phyloP scores from a whole-genome alignment of 2,329 filamentous ascomycete genomes.

The Rachicladosporium sp. region DNA sequence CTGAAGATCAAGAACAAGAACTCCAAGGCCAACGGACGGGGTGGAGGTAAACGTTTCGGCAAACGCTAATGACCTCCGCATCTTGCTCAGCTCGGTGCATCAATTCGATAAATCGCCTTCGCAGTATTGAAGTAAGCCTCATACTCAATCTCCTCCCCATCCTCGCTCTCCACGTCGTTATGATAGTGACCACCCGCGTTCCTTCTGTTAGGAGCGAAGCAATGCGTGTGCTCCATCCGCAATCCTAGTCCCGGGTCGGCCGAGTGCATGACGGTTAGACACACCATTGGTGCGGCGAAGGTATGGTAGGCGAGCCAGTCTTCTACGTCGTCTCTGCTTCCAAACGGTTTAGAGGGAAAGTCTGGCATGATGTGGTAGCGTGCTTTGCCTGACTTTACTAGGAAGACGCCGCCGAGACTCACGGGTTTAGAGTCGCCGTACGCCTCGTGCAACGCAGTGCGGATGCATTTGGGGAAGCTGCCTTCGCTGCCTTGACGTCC shows the following conservation, averaged over 20 bases:
- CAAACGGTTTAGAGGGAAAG: constrained; percentile 17
- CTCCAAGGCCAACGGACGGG: constrained; percentile 28
- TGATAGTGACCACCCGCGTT: constrained; percentile 21
- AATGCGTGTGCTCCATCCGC: constrained; percentile 23
- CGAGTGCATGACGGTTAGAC: constrained; percentile 19
- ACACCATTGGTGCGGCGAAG: constrained; percentile 20
- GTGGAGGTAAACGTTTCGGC: constrained; percentile 17
- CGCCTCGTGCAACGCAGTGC: constrained; percentile 9
- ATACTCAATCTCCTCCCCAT: constrained; percentile 18
- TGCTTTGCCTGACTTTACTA: constrained; percentile 16
- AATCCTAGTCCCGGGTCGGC: constrained; percentile 18
- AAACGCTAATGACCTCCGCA: constrained; percentile 9
- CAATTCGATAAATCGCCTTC: constrained; percentile 18
- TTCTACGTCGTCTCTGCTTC: constrained; percentile 13
- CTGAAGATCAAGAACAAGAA: constrained; percentile 41
- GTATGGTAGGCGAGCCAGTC: constrained; percentile 20
- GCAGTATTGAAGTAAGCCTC: constrained; percentile 22
- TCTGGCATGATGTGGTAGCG: constrained; percentile 21
- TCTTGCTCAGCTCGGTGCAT: constrained; percentile 10
- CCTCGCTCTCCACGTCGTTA: constrained; percentile 12
- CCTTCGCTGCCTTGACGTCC: constrained; percentile 12
- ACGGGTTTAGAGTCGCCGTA: constrained; percentile 15
- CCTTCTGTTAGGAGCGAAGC: constrained; percentile 15
- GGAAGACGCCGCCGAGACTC: constrained; percentile 18
- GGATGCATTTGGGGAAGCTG: constrained; percentile 19